Evolutionary conservation across 73 alveolate genomes (phyloP).

Genomic region (Paraurostyla sp.): DNA sequence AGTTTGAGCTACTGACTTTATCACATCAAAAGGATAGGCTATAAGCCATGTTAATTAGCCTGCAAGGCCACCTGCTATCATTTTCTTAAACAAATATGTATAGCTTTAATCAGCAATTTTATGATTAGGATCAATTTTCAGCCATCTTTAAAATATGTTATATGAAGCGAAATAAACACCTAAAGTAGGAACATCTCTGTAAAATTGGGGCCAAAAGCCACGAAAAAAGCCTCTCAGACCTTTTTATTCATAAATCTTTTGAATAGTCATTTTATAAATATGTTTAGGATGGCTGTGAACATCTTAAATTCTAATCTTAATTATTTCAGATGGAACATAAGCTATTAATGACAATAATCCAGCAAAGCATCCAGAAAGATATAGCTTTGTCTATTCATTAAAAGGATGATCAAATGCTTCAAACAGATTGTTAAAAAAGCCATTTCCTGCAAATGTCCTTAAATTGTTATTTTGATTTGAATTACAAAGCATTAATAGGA

Average conservation of each 20-base stretch:
- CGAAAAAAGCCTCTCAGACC: conserved; percentile 55
- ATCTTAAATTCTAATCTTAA: conserved; percentile 25
- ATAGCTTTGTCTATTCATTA: conserved; percentile 46
- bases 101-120: background rate
- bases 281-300: background rate
- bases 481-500: conserved; percentile 55
- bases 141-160: conserved; percentile 9
- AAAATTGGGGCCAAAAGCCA: conserved; percentile 46
- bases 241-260: background rate
- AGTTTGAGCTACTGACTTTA: conserved; percentile 21
- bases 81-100: background rate
- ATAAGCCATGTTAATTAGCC: conserved; percentile 37
- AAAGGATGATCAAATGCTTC: background rate
- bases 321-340: conserved; percentile 37
- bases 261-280: background rate
- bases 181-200: conserved; percentile 77
- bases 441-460: conserved; percentile 47
- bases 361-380: conserved; percentile 67
- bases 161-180: conserved; percentile 65
- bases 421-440: background rate
- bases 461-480: no score
- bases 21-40: conserved; percentile 63
- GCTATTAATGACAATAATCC: conserved; percentile 50
- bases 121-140: background rate
- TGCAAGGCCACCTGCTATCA: conserved; percentile 55